These are phyloP conservation scores for Obelidium mucronatum DNA, from an alignment of 192 early-diverging fungal species.

Conservation along the genomic window DNA sequence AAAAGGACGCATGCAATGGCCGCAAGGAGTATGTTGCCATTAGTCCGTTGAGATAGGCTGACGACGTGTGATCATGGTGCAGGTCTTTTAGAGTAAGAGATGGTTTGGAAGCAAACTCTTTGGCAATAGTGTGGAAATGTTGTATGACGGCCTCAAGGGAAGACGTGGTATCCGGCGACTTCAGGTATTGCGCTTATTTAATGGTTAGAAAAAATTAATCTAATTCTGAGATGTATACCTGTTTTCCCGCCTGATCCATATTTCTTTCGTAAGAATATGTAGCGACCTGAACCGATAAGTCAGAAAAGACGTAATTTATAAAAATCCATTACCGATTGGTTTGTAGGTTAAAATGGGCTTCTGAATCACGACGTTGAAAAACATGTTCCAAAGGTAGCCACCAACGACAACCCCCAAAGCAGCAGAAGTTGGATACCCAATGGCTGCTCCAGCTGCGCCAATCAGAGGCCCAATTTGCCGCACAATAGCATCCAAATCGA, in stretches of 20 bases:
- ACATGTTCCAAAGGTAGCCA: constrained; percentile 39
- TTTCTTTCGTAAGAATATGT: constrained; percentile 41
- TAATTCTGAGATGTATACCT: too few species aligned
- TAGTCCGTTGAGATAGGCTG: constrained; percentile 33
- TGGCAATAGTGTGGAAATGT: constrained; percentile 43
- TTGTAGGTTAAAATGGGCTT: constrained; percentile 39
- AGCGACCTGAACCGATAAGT: constrained; percentile 4
- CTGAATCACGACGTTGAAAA: constrained; percentile 34
- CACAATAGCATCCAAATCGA: constrained; percentile 35
- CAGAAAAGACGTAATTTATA: too few species aligned
- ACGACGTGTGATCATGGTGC: constrained; percentile 27
- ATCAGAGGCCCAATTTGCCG: constrained; percentile 37
- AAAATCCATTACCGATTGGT: constrained; percentile 27
- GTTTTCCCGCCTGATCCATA: constrained; percentile 31
- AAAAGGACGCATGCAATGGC: constrained; percentile 27
- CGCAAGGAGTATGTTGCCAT: constrained; percentile 27
- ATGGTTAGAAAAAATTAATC: neutral
- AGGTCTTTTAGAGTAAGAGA: constrained; percentile 30
- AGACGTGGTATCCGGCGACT: constrained; percentile 37
- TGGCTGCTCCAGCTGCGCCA: constrained; percentile 34
- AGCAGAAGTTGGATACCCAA: constrained; percentile 33
- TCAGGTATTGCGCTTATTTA: constrained; percentile 33
- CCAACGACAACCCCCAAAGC: constrained; percentile 34
- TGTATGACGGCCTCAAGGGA: constrained; percentile 40
- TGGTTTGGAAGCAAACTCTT: constrained; percentile 31